A percentile compares a stretch with the other conserved stretches of the same genome.
Evolutionary conservation across 192 early-diverging fungal species (phyloP).

Genomic region (Endogone sp.): DNA sequence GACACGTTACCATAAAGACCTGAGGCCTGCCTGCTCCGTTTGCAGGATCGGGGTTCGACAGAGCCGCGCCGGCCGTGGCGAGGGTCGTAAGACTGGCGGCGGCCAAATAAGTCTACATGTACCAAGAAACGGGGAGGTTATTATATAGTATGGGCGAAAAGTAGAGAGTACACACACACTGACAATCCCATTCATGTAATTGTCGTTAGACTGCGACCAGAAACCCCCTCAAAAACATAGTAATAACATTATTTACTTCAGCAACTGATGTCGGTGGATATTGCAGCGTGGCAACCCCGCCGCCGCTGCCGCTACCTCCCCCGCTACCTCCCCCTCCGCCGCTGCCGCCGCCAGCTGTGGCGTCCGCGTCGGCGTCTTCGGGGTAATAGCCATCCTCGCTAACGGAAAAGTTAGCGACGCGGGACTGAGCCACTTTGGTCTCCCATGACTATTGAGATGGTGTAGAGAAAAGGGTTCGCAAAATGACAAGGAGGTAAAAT

Average conservation of each 20-base stretch:
- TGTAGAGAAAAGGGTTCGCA: background rate
- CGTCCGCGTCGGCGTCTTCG: slow-evolving; percentile 18
- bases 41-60: background rate
- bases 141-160: too few relatives aligned
- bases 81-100: slow-evolving; percentile 24
- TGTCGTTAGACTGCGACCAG: too few relatives aligned
- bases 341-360: background rate
- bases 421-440: slow-evolving; percentile 46
- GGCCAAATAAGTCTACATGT: slow-evolving; percentile 12
- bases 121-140: too few relatives aligned
- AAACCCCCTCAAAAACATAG: background rate
- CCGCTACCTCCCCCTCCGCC: too few relatives aligned
- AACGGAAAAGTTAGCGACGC: slow-evolving; percentile 34
- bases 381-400: slow-evolving; percentile 31
- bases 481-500: background rate
- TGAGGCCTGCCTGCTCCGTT: slow-evolving; percentile 2
- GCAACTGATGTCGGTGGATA: slow-evolving; percentile 3
- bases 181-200: too few relatives aligned
- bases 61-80: slow-evolving; percentile 7
- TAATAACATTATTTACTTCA: slow-evolving; percentile 3
- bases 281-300: background rate
- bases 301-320: too few relatives aligned
- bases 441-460: slow-evolving; percentile 35
- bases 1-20: slow-evolving; percentile 5
- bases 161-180: too few relatives aligned